Base-by-base conservation (phyloP, 192 early-diverging fungal genomes). In the Obelidium mucronatum region DNA sequence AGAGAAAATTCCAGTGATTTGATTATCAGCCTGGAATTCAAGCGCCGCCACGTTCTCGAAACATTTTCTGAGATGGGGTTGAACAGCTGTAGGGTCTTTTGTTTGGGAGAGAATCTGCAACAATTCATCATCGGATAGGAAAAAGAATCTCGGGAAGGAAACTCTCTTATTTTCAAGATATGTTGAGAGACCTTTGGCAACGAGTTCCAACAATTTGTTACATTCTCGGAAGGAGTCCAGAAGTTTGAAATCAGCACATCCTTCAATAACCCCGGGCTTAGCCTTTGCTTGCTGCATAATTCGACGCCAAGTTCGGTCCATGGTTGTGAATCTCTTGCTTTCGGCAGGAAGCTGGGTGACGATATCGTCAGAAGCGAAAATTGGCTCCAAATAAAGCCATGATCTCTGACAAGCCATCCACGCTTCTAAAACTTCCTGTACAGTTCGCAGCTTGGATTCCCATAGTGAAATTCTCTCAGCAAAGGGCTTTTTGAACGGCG, bases 381-480 rank as follows among this genome's bases (percentile, higher is more conserved):
- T 89, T 2, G 88, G 88, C 78, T 89, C 88, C 55, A 89, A 73
- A 62, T 89, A 89, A 1, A 89, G 81, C 88, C 88, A 89, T 3
- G 82, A 82, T 4, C 88, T 77, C 65, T 89, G 88, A 59, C 86
- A 88, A 1, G 82, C 66, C 82, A 88, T 86, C 88, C 88, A 89
- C 19, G 83, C 81, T 63, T 89, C 88, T 19, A 88, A 60, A 2
- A 89, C 88, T 71, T 89, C 86, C 78, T 89, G 88, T 1, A 89
- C 87, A 15, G 84, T 88, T 26, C 83, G 79, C 2, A 89, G 76
- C 74, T 89, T 89, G 36, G 76, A 78, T 64, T 88, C 88, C 88
- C 88, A 89, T 26, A 84, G 62, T 0, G 80, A 56, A 22, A 89
- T 89, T 15, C 87, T 51, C 51, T 89, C 88, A 6, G 82, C 83